Conservation (phyloP, 75 land plant genomes). For the Cryptomeria japonica region DNA sequence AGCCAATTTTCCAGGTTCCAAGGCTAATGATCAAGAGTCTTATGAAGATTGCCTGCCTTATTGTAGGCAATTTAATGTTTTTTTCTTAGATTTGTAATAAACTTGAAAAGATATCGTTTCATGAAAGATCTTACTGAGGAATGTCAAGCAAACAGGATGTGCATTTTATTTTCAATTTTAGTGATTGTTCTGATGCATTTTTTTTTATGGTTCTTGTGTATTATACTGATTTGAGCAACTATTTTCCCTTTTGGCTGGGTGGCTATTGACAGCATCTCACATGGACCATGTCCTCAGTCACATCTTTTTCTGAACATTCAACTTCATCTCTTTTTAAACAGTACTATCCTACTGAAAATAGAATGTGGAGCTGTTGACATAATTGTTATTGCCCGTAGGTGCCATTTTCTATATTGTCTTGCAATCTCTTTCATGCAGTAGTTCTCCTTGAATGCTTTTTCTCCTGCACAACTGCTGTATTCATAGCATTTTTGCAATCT, state of each 20-base stretch:
- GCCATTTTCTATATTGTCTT: neutral
- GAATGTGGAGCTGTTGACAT: neutral
- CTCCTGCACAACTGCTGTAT: neutral
- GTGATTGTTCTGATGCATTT: neutral
- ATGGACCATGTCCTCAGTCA: conserved; percentile 10
- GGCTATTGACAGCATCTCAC: conserved; percentile 15
- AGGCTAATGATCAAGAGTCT: neutral
- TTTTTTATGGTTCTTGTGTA: neutral
- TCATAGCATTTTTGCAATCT: too few relatives aligned
- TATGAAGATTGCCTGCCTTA: neutral
- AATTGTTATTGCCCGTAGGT: neutral
- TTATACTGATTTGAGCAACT: conserved; percentile 1
- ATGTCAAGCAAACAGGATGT: neutral
- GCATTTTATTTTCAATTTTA: neutral
- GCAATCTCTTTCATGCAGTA: neutral
- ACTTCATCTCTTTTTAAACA: neutral
- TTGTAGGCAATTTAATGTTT: neutral
- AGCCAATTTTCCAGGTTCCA: neutral
- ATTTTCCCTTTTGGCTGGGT: conserved; percentile 10
- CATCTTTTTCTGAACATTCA: neutral
- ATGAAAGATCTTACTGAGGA: neutral
- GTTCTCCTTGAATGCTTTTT: neutral
- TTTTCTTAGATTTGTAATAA: neutral
- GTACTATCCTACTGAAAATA: neutral
- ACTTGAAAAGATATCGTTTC: neutral